A percentile compares a stretch with the other conserved stretches of the same genome.
phyloP scores from a whole-genome alignment of 192 early-diverging fungal genomes.

The Paraglomus brasilianum region DNA sequence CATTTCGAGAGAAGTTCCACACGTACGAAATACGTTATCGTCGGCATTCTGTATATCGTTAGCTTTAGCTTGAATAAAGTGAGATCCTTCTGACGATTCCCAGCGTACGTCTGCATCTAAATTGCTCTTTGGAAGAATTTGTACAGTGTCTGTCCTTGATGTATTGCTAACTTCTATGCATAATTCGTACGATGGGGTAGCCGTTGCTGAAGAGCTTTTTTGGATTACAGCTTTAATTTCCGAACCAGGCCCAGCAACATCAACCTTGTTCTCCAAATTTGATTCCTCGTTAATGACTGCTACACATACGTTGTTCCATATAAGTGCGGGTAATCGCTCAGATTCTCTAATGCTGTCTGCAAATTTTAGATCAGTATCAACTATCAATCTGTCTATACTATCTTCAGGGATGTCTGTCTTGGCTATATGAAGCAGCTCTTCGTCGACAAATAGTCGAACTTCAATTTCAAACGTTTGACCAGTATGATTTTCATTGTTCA shows the following conservation, averaged over 20 bases:
- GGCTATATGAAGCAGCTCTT: constrained; percentile 37
- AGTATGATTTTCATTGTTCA: constrained; percentile 71
- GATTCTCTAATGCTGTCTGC: neutral
- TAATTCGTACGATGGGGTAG: constrained; percentile 22
- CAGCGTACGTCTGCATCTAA: constrained; percentile 35
- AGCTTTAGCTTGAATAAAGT: constrained; percentile 3
- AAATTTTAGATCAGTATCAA: too few species aligned
- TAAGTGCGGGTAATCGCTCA: constrained; percentile 12
- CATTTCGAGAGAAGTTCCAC: constrained; percentile 48
- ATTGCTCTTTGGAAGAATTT: constrained; percentile 34
- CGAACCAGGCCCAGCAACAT: neutral
- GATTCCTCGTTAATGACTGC: neutral
- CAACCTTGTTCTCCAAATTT: neutral
- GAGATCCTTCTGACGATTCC: constrained; percentile 30
- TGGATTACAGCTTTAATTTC: constrained; percentile 26
- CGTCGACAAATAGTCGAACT: constrained; percentile 70
- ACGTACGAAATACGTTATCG: constrained; percentile 30
- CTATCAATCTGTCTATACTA: constrained; percentile 30
- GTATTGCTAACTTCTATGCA: constrained; percentile 25
- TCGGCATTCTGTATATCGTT: constrained; percentile 18
- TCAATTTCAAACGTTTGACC: constrained; percentile 61
- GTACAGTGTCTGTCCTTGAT: constrained; percentile 24
- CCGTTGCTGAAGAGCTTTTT: constrained; percentile 17
- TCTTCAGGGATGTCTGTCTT: constrained; percentile 32
- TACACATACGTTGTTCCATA: constrained; percentile 17